Evolutionary conservation across 225 moss, liverwort and hornwort species (phyloP).

Genomic region (Bryoerythrophyllum caledonicum): DNA sequence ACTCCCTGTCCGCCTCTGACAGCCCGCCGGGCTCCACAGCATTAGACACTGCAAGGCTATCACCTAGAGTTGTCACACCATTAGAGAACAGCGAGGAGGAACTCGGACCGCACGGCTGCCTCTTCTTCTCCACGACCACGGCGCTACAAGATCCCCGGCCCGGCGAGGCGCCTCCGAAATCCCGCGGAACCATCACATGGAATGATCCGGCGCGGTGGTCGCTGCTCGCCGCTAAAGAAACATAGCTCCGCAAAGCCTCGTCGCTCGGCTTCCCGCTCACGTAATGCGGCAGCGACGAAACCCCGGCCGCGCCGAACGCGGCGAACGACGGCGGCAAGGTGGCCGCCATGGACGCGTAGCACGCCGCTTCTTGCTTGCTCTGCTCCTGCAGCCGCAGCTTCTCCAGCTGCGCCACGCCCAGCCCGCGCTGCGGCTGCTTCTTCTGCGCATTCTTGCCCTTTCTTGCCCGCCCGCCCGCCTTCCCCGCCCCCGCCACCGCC

Average conservation of each 20-base stretch:
- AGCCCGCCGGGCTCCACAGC: too few relatives aligned
- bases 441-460: constrained; percentile 87
- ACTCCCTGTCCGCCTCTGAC: constrained; percentile 41
- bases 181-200: too few relatives aligned
- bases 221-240: constrained; percentile 35
- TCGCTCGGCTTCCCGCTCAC: constrained; percentile 23
- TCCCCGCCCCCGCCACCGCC: constrained; percentile 12
- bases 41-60: constrained; percentile 42
- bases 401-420: constrained; percentile 98
- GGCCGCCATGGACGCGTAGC: constrained; percentile 47
- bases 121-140: too few relatives aligned
- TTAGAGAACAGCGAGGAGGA: constrained; percentile 62
- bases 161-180: too few relatives aligned
- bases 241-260: constrained; percentile 37
- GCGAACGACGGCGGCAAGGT: constrained; percentile 28
- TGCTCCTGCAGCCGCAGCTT: constrained; percentile 95
- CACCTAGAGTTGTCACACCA: constrained; percentile 47
- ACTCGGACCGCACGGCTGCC: constrained; percentile 32
- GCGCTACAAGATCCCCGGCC: too few relatives aligned
- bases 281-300: too few relatives aligned
- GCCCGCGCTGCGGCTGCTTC: constrained; percentile 91
- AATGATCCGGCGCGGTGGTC: constrained; percentile 16
- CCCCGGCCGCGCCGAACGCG: constrained; percentile 31
- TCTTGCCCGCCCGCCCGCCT: constrained; percentile 49
- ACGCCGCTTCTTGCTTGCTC: constrained; percentile 61